These are phyloP conservation scores for Candida corydali DNA, from an alignment of 805 yeast genomes.

Conservation along the genomic window DNA sequence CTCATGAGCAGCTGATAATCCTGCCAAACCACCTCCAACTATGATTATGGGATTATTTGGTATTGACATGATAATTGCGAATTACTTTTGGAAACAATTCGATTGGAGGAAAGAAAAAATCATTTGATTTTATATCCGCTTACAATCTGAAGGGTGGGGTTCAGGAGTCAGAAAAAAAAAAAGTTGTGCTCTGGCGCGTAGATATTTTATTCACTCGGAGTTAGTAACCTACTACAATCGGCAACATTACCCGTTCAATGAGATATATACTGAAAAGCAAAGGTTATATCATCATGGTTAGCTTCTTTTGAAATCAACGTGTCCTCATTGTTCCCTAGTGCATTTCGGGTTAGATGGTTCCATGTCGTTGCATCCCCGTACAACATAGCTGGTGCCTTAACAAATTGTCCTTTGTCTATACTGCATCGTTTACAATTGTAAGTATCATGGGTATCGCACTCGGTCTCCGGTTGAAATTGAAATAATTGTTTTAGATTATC, in stretches of 20 bases:
- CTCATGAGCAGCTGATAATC: conserved; percentile 59
- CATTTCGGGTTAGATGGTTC: conserved; percentile 78
- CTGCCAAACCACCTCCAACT: conserved; percentile 66
- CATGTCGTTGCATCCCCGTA: conserved; percentile 98
- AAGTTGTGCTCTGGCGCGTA: background rate
- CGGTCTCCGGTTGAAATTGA: conserved; percentile 58
- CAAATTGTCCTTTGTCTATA: conserved; percentile 43
- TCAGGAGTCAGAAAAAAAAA: conserved; percentile 1
- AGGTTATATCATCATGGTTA: conserved; percentile 65
- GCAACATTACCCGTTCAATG: conserved; percentile 40
- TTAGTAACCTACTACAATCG: no score
- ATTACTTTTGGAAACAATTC: background rate
- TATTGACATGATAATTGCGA: background rate
- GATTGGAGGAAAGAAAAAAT: conserved; percentile 3
- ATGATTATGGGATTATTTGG: conserved; percentile 43
- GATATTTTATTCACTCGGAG: no score
- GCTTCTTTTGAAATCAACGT: conserved; percentile 71
- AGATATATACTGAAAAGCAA: conserved; percentile 90
- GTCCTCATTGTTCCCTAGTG: conserved; percentile 67
- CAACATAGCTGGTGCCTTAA: conserved; percentile 78
- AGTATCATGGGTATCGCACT: conserved; percentile 90
- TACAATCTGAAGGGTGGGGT: no score
- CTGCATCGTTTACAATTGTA: conserved; percentile 81
- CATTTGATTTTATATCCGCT: no score
- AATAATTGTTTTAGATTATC: conserved; percentile 77